Percentiles rank a stretch among this genome's conserved stretches.
Evolutionary conservation across 805 yeast species (phyloP).

Genomic region (Saccharomycopsis olivae): DNA sequence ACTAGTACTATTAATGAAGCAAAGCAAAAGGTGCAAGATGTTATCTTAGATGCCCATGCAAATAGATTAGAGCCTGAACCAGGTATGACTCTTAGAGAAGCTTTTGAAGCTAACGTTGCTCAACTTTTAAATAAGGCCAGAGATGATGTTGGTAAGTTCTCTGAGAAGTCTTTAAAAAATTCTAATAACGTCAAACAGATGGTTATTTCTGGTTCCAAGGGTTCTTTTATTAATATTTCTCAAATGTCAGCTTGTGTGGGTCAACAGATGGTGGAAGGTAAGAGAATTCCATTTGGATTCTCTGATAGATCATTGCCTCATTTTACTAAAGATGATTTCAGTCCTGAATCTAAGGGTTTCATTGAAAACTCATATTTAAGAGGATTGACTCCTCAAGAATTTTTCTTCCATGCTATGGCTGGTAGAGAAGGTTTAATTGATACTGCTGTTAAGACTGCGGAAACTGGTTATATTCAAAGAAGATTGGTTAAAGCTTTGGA

Average conservation of each 20-base stretch:
- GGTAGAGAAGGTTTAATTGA: slow-evolving; percentile 99
- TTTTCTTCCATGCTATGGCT: slow-evolving; percentile 99
- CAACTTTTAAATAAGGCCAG: slow-evolving; percentile 95
- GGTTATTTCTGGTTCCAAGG: slow-evolving; percentile 99
- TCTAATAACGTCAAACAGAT: slow-evolving; percentile 95
- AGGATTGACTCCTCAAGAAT: slow-evolving; percentile 97
- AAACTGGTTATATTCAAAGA: slow-evolving; percentile 97
- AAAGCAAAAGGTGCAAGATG: slow-evolving; percentile 87
- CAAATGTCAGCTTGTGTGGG: slow-evolving; percentile 99
- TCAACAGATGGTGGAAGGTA: slow-evolving; percentile 99
- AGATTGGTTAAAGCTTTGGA: slow-evolving; percentile 94
- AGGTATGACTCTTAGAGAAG: slow-evolving; percentile 98
- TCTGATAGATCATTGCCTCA: slow-evolving; percentile 95
- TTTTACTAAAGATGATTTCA: slow-evolving; percentile 95
- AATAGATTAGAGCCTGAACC: slow-evolving; percentile 89
- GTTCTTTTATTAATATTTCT: slow-evolving; percentile 96
- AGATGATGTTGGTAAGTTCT: slow-evolving; percentile 98
- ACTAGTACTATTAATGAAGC: slow-evolving; percentile 91
- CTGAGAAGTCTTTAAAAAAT: slow-evolving; percentile 92
- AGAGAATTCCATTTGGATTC: slow-evolving; percentile 96
- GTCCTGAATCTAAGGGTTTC: slow-evolving; percentile 97
- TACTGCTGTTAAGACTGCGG: slow-evolving; percentile 99
- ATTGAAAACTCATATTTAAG: slow-evolving; percentile 94
- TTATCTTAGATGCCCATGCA: slow-evolving; percentile 83
- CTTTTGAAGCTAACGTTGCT: slow-evolving; percentile 94